phyloP scores from a whole-genome alignment of 345 rosid genomes.

The Citrus maxima region DNA sequence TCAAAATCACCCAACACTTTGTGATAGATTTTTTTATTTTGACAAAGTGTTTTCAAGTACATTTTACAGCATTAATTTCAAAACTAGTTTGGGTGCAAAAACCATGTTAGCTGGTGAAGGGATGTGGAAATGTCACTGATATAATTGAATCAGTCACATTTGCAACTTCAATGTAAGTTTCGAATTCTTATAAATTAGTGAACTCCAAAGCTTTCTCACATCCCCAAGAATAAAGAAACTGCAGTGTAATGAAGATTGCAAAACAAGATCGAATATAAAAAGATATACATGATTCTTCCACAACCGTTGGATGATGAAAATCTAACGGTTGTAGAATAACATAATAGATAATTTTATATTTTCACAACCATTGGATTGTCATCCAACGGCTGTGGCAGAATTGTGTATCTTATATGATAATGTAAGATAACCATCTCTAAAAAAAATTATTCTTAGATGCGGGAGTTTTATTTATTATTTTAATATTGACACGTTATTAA shows the following conservation, averaged over 20 bases:
- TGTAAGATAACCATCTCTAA: accelerated
- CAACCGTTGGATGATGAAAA: too few relatives aligned
- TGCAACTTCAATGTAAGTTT: not conserved
- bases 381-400: accelerated
- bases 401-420: too few relatives aligned
- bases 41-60: too few relatives aligned
- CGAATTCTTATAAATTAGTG: not conserved
- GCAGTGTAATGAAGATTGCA: not conserved
- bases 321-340: too few relatives aligned
- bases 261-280: not conserved
- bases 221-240: not conserved
- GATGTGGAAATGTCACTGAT: not conserved
- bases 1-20: not conserved
- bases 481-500: too few relatives aligned
- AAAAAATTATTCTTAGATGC: too few relatives aligned
- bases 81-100: not conserved
- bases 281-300: too few relatives aligned
- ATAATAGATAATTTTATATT: too few relatives aligned
- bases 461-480: too few relatives aligned
- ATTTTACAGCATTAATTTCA: too few relatives aligned
- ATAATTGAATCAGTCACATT: not conserved
- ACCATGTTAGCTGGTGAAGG: not conserved
- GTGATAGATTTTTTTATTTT: too few relatives aligned
- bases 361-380: too few relatives aligned
- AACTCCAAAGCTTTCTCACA: not conserved